These are phyloP conservation scores for Drechslerella stenobrocha DNA, from an alignment of 2,329 filamentous ascomycete species.

Conservation along the genomic window DNA sequence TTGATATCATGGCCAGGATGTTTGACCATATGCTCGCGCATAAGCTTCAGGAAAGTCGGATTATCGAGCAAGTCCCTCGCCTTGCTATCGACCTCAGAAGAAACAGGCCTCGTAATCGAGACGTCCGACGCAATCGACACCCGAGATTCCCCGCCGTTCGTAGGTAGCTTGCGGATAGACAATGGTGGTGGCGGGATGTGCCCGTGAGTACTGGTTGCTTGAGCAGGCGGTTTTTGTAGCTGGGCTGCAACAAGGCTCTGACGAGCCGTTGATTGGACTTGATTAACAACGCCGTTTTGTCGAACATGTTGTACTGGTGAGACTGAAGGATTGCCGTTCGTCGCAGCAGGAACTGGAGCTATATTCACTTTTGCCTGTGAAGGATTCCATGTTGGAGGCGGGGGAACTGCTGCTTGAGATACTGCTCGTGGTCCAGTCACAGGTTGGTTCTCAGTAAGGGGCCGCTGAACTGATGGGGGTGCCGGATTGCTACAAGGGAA, in stretches of 20 bases:
- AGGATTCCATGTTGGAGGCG: conserved; percentile 40
- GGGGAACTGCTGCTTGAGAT: conserved; percentile 13
- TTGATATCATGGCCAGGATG: conserved; percentile 29
- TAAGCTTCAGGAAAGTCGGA: conserved; percentile 30
- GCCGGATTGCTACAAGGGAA: background rate
- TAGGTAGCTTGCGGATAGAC: conserved; percentile 4
- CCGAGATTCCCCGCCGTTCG: background rate
- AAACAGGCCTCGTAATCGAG: background rate
- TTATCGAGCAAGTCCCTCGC: conserved; percentile 31
- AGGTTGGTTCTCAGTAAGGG: background rate
- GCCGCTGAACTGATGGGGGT: background rate
- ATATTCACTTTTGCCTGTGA: conserved; percentile 17
- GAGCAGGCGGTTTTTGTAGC: background rate
- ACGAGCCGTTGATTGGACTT: conserved; percentile 13
- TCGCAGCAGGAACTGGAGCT: background rate
- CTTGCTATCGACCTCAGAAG: conserved; percentile 26
- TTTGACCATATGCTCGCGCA: conserved; percentile 30
- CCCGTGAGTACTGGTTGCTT: background rate
- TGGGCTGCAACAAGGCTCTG: conserved; percentile 14
- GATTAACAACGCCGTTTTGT: conserved; percentile 4
- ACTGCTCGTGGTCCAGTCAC: conserved; percentile 6
- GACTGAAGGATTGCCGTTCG: background rate
- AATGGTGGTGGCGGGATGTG: conserved; percentile 6
- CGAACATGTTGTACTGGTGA: conserved; percentile 9
- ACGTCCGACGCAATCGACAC: background rate